Base-by-base conservation (phyloP, 768 basidiomycete species). In the Polyporus arcularius region DNA sequence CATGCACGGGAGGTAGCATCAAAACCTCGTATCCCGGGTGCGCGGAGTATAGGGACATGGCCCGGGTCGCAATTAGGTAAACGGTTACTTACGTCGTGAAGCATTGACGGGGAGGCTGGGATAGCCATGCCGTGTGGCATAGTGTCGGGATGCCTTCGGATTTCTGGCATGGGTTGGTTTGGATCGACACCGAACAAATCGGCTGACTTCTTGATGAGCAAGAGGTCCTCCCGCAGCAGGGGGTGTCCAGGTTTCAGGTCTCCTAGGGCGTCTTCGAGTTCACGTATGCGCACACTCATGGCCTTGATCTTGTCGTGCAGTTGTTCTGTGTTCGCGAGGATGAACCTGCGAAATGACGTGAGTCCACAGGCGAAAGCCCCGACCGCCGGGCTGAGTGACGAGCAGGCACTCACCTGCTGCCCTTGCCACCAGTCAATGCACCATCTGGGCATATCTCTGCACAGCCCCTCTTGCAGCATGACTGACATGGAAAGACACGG, bases 321-420 rank as follows among this genome's bases (percentile, higher is more conserved):
- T 26, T 78, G 80, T 70, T 88, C 86, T 28, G 87, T 88, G 66
- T 88, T 88, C n/a, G 87, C 87, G 31, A 89, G 80, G 48, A 89
- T 86, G 64, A 88, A 88, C 70, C 87, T 87, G 26, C 46, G 26
- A 10, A 26, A 21, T 26, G 18, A 53, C 40, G 35, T 35, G 35
- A 35, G 35, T 35, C 35, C 1, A 3, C 35, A 1, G 35, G 35
- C 35, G 1, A 1, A 35, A 3, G 1, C 35, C 21, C 35, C 35
- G 35, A 35, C 35, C 6, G 11, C 35, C 35, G 35, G 35, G 35
- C 35, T 35, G 7, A 35, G 35, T 35, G 35, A 35, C 35, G 18
- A 48, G 6, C 9, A 5, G 30, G 40, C 1, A 62, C 70, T 43
- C 64, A 86, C 87, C 87, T 79, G 73, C 88, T 89, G n/a, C 87